Base-by-base conservation (phyloP, 78 protist species). In the Polysphondylium violaceum region DNA sequence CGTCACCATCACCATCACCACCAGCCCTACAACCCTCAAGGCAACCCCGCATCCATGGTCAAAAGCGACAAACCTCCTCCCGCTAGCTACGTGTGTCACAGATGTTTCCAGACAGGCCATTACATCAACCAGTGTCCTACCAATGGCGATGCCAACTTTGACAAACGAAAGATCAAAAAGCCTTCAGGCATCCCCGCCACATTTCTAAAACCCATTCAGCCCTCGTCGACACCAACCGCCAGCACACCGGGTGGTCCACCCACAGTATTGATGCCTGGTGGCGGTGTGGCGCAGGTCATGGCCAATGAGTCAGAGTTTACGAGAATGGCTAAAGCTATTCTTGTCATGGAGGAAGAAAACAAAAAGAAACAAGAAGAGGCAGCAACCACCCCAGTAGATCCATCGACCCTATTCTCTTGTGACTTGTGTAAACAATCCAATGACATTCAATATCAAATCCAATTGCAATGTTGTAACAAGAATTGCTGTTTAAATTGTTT, bases 51-150 rank as follows among this genome's bases (percentile, higher is more conserved):
- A 50, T 19, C 56, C 12, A 50, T 2, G 12, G 56, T 19, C 12
- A 50, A 19, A n/a, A n/a, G n/a, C n/a, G 61, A 41, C 35, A 33
- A 76, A 47, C 40, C 36, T 19, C 94, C 76, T 7, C 96, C 56
- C 6, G 75, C 96, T 5, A 55, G 41, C 0, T 94, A 94, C 64
- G 51, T 94, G 9, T 94, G 96, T 17, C 91, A 90, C 23, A 56
- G 96, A n/a, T 94, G 96, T 29, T 19, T 76, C 36, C 89, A 94
- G 51, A 92, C 96, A 3, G 96, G 96, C 11, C 96, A 94, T 76
- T 94, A 23, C 31, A 94, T 94, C 25, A 74, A 90, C 40, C 69
- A 74, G 43, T 94, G 96, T 41, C 96, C 96, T 6, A 94, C 96
- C 53, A 94, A 94, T n/a, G 87, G 86, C 7, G 94, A 93, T 16